These are phyloP conservation scores for Trametes cubensis DNA, from an alignment of 768 basidiomycete genomes.

Conservation along the genomic window DNA sequence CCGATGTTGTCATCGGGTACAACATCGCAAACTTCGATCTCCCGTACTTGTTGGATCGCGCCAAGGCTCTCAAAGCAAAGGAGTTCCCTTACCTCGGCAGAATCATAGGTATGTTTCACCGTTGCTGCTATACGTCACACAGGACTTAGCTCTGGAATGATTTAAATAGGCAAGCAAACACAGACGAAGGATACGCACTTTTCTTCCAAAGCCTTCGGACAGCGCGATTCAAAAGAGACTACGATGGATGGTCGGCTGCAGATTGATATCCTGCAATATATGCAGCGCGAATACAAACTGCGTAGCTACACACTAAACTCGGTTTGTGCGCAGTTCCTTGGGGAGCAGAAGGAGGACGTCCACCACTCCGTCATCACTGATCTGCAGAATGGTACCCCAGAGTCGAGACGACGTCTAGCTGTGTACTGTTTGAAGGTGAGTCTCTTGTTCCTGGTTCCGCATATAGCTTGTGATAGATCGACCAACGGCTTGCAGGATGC, in stretches of 20 bases:
- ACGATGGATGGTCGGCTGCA: slow-evolving; percentile 89
- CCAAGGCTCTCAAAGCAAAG: slow-evolving; percentile 71
- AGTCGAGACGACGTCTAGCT: slow-evolving; percentile 88
- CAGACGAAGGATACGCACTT: slow-evolving; percentile 94
- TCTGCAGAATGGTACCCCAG: slow-evolving; percentile 93
- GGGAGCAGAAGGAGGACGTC: slow-evolving; percentile 99
- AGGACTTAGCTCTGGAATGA: not conserved
- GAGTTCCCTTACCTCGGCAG: slow-evolving; percentile 40
- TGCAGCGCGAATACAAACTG: slow-evolving; percentile 98
- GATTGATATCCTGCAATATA: slow-evolving; percentile 93
- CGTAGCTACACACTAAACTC: slow-evolving; percentile 97
- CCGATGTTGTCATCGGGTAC: slow-evolving; percentile 96
- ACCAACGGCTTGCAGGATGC: slow-evolving; percentile 68
- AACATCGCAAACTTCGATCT: slow-evolving; percentile 95
- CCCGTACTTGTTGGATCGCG: slow-evolving; percentile 93
- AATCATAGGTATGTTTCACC: slow-evolving; percentile 59
- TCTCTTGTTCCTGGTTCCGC: not conserved
- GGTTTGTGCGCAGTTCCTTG: slow-evolving; percentile 95
- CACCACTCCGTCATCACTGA: slow-evolving; percentile 99
- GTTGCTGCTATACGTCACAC: not conserved
- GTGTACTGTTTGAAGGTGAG: slow-evolving; percentile 96
- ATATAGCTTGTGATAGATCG: not conserved
- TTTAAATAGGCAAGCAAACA: slow-evolving; percentile 62
- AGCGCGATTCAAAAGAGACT: slow-evolving; percentile 95
- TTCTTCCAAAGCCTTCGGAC: slow-evolving; percentile 96